These are phyloP conservation scores for Aquanectria penicillioides DNA, from an alignment of 2,329 filamentous ascomycete genomes.

Conservation along the genomic window DNA sequence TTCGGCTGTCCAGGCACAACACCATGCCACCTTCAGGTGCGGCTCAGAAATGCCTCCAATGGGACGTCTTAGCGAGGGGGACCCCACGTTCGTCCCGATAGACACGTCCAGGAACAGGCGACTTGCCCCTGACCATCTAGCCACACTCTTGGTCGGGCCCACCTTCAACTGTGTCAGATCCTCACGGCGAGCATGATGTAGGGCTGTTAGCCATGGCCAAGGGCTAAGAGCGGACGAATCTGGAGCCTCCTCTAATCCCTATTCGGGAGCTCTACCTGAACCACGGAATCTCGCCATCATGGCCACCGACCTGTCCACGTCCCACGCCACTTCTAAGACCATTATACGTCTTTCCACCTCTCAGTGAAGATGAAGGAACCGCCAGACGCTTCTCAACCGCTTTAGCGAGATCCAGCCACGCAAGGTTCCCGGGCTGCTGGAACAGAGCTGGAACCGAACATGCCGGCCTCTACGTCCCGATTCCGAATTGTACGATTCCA, in stretches of 20 bases:
- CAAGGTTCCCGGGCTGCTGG: neutral
- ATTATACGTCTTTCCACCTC: neutral
- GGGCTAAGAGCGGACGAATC: slow-evolving; percentile 9
- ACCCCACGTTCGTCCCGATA: neutral
- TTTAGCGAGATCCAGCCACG: slow-evolving; percentile 5
- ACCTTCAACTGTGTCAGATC: slow-evolving; percentile 8
- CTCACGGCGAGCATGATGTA: neutral
- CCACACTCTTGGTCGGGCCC: slow-evolving; percentile 7
- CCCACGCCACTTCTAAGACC: slow-evolving; percentile 28
- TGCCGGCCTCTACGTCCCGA: neutral
- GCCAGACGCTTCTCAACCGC: neutral
- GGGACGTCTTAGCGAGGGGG: neutral
- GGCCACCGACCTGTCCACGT: neutral
- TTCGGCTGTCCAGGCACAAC: neutral
- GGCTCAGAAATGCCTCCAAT: slow-evolving; percentile 29
- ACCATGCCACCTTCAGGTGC: neutral
- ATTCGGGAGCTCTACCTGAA: neutral
- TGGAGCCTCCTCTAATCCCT: no score
- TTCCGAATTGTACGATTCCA: neutral
- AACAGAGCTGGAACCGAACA: neutral
- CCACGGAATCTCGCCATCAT: slow-evolving; percentile 7
- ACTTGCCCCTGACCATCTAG: slow-evolving; percentile 18
- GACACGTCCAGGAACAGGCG: slow-evolving; percentile 16
- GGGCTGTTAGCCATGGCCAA: neutral
- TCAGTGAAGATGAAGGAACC: neutral